Evolutionary conservation across 2,329 filamentous ascomycete genomes (phyloP).

Genomic region (Fusarium temperatum): DNA sequence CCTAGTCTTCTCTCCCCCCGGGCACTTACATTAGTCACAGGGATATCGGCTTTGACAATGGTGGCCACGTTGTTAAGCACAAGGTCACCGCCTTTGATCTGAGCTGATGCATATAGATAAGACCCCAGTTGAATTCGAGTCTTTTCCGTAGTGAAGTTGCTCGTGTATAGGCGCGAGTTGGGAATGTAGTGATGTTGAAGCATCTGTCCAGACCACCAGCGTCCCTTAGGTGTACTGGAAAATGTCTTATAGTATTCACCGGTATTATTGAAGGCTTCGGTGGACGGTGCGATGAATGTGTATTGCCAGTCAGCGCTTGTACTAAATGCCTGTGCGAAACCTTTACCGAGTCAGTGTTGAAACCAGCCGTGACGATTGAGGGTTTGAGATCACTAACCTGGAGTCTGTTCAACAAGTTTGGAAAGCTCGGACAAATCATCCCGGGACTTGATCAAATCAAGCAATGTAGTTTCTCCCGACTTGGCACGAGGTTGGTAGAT

Average conservation of each 20-base stretch:
- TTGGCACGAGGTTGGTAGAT: not conserved
- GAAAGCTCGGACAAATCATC: not conserved
- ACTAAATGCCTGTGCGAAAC: not conserved
- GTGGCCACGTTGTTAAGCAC: not conserved
- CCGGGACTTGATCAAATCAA: not conserved
- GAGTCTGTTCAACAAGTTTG: not conserved
- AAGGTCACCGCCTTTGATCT: not conserved
- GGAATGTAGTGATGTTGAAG: not conserved
- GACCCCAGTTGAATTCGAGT: not conserved
- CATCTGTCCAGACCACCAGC: not conserved
- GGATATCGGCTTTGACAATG: not conserved
- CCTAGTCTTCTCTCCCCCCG: accelerated
- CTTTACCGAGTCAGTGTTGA: not conserved
- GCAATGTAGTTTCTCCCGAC: not conserved
- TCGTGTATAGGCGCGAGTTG: not conserved
- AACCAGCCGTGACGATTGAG: not conserved
- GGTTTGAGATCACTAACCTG: not conserved
- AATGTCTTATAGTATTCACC: not conserved
- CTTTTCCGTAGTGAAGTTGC: not conserved
- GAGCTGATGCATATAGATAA: not conserved
- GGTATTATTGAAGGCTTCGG: not conserved
- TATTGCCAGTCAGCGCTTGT: not conserved
- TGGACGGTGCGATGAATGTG: not conserved
- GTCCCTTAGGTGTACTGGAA: not conserved
- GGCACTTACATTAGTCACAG: not conserved